These are phyloP conservation scores for Beta corolliflora DNA, from an alignment of 179 eudicot species.

Conservation along the genomic window DNA sequence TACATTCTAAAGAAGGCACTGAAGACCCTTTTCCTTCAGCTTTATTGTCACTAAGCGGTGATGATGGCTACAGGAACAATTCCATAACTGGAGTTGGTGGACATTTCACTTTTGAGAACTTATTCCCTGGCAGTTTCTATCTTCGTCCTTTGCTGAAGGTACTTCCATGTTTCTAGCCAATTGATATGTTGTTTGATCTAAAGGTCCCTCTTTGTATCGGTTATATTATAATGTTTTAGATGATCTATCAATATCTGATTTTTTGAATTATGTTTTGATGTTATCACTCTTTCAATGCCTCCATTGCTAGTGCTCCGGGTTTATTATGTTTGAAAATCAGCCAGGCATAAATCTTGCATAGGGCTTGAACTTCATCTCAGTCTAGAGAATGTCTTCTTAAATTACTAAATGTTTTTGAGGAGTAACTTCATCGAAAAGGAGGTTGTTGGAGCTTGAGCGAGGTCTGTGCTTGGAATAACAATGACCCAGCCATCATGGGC, in stretches of 20 bases:
- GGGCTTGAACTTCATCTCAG: neutral
- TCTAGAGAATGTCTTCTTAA: neutral
- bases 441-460: too few relatives aligned
- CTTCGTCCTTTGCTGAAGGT: constrained; percentile 97
- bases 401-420: too few relatives aligned
- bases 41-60: constrained; percentile 89
- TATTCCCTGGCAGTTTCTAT: constrained; percentile 97
- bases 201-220: neutral
- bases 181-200: neutral
- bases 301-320: neutral
- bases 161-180: constrained; percentile 20
- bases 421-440: too few relatives aligned
- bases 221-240: neutral
- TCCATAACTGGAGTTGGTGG: constrained; percentile 87
- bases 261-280: neutral
- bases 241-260: neutral
- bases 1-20: constrained; percentile 64
- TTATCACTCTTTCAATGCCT: neutral
- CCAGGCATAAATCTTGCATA: neutral
- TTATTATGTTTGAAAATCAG: too few relatives aligned
- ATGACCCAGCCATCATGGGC: neutral
- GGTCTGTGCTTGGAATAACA: too few relatives aligned
- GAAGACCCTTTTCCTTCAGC: constrained; percentile 87
- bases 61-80: constrained; percentile 96
- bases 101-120: constrained; percentile 58